Conservation (phyloP, 805 yeast species). For the Saturnispora besseyi region DNA sequence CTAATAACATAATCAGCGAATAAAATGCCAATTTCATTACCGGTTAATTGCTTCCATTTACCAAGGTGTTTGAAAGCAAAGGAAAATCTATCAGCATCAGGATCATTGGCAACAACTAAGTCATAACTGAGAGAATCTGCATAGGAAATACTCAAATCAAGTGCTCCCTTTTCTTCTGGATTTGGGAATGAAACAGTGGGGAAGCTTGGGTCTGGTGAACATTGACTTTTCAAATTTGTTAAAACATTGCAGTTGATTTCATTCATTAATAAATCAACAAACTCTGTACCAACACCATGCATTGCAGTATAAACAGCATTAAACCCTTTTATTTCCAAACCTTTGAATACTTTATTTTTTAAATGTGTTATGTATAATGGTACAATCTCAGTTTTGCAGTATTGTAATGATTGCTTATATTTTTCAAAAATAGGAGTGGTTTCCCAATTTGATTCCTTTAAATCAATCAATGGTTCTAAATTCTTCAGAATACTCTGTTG, state of each 20-base stretch:
- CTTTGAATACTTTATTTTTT: conserved; percentile 28
- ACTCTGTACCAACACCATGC: conserved; percentile 86
- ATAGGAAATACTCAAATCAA: conserved; percentile 53
- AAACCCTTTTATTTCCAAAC: conserved; percentile 25
- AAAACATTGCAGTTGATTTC: background rate
- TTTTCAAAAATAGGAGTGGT: conserved; percentile 24
- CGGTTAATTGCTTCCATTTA: conserved; percentile 73
- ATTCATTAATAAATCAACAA: conserved; percentile 37
- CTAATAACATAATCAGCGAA: conserved; percentile 60
- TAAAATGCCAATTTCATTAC: conserved; percentile 82
- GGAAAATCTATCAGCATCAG: conserved; percentile 93
- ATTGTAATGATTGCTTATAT: conserved; percentile 23
- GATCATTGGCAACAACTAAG: conserved; percentile 83
- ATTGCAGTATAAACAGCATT: conserved; percentile 81
- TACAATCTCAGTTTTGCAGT: conserved; percentile 36
- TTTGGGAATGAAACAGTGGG: conserved; percentile 86
- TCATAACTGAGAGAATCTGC: conserved; percentile 44
- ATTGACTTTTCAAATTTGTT: conserved; percentile 43
- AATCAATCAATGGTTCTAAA: conserved; percentile 51
- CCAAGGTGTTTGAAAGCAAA: conserved; percentile 52
- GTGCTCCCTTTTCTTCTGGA: conserved; percentile 92
- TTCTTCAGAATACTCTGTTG: conserved; percentile 55
- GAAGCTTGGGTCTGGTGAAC: conserved; percentile 73
- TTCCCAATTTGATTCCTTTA: conserved; percentile 29
- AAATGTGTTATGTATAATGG: conserved; percentile 31